These are phyloP conservation scores for Eucalyptus caleyi DNA, from an alignment of 345 rosid species.

Conservation along the genomic window DNA sequence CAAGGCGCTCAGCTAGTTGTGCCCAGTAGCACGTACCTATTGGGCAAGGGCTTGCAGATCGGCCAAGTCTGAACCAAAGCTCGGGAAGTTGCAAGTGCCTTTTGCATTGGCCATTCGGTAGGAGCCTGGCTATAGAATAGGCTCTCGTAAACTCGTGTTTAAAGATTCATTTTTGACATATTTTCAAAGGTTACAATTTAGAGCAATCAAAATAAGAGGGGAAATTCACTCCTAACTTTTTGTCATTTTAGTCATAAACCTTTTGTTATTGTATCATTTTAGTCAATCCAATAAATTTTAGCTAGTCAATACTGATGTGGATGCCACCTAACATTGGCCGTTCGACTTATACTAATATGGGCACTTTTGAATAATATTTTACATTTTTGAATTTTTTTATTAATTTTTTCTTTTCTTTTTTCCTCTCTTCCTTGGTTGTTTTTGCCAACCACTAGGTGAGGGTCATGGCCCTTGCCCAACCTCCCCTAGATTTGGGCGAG, in stretches of 20 bases:
- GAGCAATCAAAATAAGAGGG: neutral
- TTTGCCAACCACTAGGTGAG: too few species aligned
- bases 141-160: neutral
- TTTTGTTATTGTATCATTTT: too few species aligned
- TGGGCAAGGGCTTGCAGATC: neutral
- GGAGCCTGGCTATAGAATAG: neutral
- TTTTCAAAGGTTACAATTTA: neutral
- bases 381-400: too few species aligned
- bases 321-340: accelerated
- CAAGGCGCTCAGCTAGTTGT: neutral
- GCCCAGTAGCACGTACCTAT: neutral
- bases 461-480: too few species aligned
- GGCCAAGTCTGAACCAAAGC: neutral
- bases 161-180: neutral
- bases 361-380: too few species aligned
- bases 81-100: neutral
- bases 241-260: too few species aligned
- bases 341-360: accelerated
- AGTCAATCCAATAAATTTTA: too few species aligned
- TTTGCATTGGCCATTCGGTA: neutral
- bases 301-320: too few species aligned
- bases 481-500: accelerated
- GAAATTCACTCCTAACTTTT: neutral
- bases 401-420: too few species aligned
- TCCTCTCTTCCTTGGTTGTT: too few species aligned